phyloP scores from a whole-genome alignment of 2,329 filamentous ascomycete genomes.

The Verticillium longisporum region DNA sequence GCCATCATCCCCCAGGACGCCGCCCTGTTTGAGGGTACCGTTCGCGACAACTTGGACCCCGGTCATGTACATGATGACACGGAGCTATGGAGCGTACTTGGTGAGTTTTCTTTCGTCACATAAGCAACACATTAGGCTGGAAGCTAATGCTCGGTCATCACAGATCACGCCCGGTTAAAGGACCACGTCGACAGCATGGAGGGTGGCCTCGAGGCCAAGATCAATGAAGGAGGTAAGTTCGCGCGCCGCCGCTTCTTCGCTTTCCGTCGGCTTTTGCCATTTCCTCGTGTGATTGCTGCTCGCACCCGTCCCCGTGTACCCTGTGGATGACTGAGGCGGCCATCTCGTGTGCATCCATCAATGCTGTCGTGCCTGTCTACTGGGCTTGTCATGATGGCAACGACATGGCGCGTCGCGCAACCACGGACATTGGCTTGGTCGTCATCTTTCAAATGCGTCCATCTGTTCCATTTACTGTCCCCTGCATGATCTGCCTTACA shows the following conservation, averaged over 20 bases:
- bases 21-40: slow-evolving; percentile 85
- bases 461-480: slow-evolving; percentile 13
- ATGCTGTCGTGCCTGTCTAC: neutral
- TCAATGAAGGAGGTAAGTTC: slow-evolving; percentile 85
- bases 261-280: slow-evolving; percentile 17
- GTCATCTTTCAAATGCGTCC: slow-evolving; percentile 8
- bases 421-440: neutral
- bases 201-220: slow-evolving; percentile 80
- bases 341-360: neutral
- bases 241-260: slow-evolving; percentile 14
- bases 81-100: slow-evolving; percentile 90
- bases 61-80: slow-evolving; percentile 94
- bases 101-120: slow-evolving; percentile 43
- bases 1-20: slow-evolving; percentile 98
- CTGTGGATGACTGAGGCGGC: neutral
- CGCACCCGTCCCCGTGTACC: slow-evolving; percentile 8
- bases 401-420: neutral
- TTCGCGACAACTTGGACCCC: slow-evolving; percentile 93
- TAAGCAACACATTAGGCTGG: slow-evolving; percentile 5
- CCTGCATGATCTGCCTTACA: slow-evolving; percentile 28
- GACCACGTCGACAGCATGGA: slow-evolving; percentile 83
- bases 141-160: slow-evolving; percentile 29
- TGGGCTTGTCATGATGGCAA: neutral
- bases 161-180: slow-evolving; percentile 88
- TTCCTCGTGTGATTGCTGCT: neutral